Conservation (phyloP, 257 asterid genomes). For the Verbena officinalis region DNA sequence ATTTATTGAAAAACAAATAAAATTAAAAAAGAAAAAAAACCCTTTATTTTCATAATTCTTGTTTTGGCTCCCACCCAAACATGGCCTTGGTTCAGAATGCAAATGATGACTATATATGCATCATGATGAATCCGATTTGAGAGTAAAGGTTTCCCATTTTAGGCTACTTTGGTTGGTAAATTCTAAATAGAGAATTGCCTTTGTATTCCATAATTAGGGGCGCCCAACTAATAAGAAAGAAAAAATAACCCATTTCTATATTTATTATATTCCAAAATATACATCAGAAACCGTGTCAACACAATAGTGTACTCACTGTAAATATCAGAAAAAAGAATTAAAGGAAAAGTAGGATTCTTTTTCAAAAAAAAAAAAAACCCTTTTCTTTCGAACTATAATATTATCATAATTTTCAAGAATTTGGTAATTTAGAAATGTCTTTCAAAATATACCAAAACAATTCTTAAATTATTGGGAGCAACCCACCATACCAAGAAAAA, state of each 20-base stretch:
- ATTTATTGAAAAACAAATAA: background rate
- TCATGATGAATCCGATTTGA: background rate
- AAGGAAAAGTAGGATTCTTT: background rate
- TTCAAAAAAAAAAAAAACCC: no score
- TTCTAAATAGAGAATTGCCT: conserved; percentile 6
- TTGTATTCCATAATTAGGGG: conserved; percentile 34
- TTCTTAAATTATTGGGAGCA: no score
- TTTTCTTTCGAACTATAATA: no score
- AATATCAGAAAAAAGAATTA: background rate
- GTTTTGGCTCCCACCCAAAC: background rate
- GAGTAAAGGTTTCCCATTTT: background rate
- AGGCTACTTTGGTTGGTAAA: conserved; percentile 21
- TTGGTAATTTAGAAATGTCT: no score
- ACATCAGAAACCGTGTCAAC: conserved; percentile 32
- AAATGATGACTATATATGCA: background rate
- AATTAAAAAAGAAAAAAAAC: no score
- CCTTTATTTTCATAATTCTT: background rate
- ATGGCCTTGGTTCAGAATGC: background rate
- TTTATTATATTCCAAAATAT: background rate
- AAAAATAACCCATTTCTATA: conserved; percentile 17
- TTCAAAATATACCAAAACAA: no score
- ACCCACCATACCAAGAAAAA: no score
- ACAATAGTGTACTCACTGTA: conserved; percentile 14
- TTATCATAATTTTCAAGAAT: no score
- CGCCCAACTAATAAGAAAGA: conserved; percentile 30